Percentiles rank a stretch among this genome's conserved stretches.
phyloP scores from a whole-genome alignment of 768 basidiomycete species.

The Lepiota brunneoincarnata region DNA sequence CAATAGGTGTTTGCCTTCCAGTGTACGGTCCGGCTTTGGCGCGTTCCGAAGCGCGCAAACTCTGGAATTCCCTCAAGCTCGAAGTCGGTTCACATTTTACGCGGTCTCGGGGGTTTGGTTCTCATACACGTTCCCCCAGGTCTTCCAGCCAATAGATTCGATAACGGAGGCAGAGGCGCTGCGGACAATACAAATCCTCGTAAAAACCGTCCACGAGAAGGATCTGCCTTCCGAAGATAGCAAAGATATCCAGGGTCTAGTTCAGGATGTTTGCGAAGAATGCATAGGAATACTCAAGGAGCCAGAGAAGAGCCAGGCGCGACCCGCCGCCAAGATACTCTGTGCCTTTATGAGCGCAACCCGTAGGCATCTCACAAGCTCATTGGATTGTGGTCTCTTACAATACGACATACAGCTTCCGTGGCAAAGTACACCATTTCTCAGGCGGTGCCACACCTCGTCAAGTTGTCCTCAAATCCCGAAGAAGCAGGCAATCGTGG shows the following conservation, averaged over 20 bases:
- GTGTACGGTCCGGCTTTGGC: constrained; percentile 73
- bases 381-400: not conserved
- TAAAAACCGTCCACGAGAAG: constrained; percentile 65
- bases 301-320: constrained; percentile 92
- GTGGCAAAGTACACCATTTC: constrained; percentile 66
- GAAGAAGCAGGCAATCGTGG: constrained; percentile 66
- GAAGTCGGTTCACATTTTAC: constrained; percentile 67
- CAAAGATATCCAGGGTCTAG: constrained; percentile 52
- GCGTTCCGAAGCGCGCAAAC: constrained; percentile 59
- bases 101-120: not conserved
- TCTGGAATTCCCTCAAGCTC: constrained; percentile 91
- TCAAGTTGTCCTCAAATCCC: constrained; percentile 69
- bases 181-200: constrained; percentile 65
- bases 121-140: constrained; percentile 40
- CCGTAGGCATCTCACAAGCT: constrained; percentile 44
- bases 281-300: constrained; percentile 78
- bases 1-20: constrained; percentile 75
- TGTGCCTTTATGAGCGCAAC: constrained; percentile 77
- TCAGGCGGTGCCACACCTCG: constrained; percentile 73
- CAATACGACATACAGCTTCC: constrained; percentile 43
- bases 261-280: constrained; percentile 74
- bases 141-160: constrained; percentile 87
- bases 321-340: constrained; percentile 81
- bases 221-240: constrained; percentile 37
- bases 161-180: constrained; percentile 75